A percentile compares a stretch with the other conserved stretches of the same genome.
phyloP scores from a whole-genome alignment of 2,329 filamentous ascomycete genomes.

The Ceratocystiopsis minuta region DNA sequence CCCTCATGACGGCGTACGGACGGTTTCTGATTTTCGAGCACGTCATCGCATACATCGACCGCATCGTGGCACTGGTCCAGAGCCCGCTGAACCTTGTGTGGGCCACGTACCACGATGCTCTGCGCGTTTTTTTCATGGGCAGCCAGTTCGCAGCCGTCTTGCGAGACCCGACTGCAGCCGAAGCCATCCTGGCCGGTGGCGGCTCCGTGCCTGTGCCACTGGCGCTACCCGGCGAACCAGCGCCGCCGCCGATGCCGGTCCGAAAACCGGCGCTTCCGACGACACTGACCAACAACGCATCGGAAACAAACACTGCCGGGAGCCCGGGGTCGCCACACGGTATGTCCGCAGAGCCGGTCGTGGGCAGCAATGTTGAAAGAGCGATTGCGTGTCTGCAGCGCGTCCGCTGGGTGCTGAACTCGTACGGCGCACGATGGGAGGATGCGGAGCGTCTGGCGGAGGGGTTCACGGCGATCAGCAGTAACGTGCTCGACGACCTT shows the following conservation, averaged over 20 bases:
- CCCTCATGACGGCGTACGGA: slow-evolving; percentile 56
- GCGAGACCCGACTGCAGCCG: slow-evolving; percentile 28
- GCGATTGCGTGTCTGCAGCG: slow-evolving; percentile 37
- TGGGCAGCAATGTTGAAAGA: slow-evolving; percentile 32
- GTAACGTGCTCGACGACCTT: slow-evolving; percentile 25
- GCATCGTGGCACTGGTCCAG: slow-evolving; percentile 49
- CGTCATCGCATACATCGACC: slow-evolving; percentile 62
- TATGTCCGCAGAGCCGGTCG: not conserved
- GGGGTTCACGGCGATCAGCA: slow-evolving; percentile 33
- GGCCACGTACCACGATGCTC: slow-evolving; percentile 73
- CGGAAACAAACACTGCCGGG: not conserved
- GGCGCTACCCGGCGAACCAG: slow-evolving; percentile 25
- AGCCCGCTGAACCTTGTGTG: slow-evolving; percentile 43
- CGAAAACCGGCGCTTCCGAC: slow-evolving; percentile 8
- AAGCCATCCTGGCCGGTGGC: slow-evolving; percentile 33
- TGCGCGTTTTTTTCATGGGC: slow-evolving; percentile 63
- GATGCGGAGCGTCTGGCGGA: slow-evolving; percentile 34
- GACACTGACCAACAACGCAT: not conserved
- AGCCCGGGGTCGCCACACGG: slow-evolving; percentile 10
- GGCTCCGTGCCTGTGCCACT: slow-evolving; percentile 25
- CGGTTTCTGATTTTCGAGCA: slow-evolving; percentile 75
- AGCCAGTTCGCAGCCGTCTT: slow-evolving; percentile 45
- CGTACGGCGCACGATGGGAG: slow-evolving; percentile 42
- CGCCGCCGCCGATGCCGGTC: slow-evolving; percentile 34
- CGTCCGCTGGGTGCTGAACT: slow-evolving; percentile 33